These are phyloP conservation scores for Fusarium sp. DNA, from an alignment of 2,329 filamentous ascomycete genomes.

Conservation along the genomic window DNA sequence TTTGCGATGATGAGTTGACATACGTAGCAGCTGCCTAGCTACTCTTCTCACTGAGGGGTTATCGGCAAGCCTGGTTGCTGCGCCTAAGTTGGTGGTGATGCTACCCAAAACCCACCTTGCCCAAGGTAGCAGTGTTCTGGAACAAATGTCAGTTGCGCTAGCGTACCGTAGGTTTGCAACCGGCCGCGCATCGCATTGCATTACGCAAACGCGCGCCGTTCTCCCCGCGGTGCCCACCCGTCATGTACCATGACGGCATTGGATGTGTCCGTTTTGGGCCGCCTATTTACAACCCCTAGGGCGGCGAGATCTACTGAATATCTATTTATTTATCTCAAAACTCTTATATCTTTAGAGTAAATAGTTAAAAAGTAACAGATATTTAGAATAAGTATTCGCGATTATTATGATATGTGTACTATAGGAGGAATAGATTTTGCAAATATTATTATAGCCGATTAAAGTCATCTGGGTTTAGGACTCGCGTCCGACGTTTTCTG, in stretches of 20 bases:
- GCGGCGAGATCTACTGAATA: too few species aligned
- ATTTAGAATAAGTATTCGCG: too few species aligned
- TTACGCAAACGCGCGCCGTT: constrained; percentile 33
- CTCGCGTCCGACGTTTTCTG: too few species aligned
- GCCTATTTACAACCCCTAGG: background rate
- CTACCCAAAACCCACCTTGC: constrained; percentile 3
- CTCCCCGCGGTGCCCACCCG: constrained; percentile 40
- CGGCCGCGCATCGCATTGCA: constrained; percentile 23
- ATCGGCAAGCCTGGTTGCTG: constrained; percentile 14
- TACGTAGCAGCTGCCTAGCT: background rate
- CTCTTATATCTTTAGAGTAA: too few species aligned
- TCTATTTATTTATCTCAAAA: too few species aligned
- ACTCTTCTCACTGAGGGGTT: background rate
- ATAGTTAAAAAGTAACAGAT: too few species aligned
- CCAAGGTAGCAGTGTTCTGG: constrained; percentile 43
- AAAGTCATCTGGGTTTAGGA: too few species aligned
- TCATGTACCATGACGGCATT: constrained; percentile 47
- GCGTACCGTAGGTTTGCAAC: constrained; percentile 25
- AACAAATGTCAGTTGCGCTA: constrained; percentile 42
- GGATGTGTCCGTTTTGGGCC: constrained; percentile 32
- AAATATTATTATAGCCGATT: too few species aligned
- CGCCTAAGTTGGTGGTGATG: constrained; percentile 1
- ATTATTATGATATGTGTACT: too few species aligned
- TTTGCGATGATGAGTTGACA: background rate
- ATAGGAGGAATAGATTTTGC: too few species aligned